Evolutionary conservation across 495 filamentous ascomycete genomes (phyloP).

Genomic region (Chlorociboria aeruginascens): DNA sequence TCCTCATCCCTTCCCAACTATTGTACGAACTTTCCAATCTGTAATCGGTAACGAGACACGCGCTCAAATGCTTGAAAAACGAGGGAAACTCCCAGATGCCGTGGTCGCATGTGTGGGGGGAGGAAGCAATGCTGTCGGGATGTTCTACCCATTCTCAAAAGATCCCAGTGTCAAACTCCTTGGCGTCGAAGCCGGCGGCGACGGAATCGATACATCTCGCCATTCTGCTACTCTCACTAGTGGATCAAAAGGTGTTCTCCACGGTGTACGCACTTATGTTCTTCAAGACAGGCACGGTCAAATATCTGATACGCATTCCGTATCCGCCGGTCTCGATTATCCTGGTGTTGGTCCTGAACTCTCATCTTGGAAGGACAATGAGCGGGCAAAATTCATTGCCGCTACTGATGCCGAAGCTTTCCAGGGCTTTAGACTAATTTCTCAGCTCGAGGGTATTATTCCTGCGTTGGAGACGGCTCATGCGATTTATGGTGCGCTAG

Average conservation of each 20-base stretch:
- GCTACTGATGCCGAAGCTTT: constrained; percentile 91
- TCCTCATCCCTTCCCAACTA: constrained; percentile 90
- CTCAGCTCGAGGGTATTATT: constrained; percentile 88
- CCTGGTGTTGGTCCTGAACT: constrained; percentile 94
- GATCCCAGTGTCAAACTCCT: constrained; percentile 77
- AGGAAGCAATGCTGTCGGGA: constrained; percentile 81
- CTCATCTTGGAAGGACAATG: constrained; percentile 78
- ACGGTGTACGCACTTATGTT: constrained; percentile 92
- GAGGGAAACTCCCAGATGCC: constrained; percentile 84
- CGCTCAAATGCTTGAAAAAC: constrained; percentile 55
- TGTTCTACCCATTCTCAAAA: constrained; percentile 91
- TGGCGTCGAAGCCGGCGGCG: constrained; percentile 93
- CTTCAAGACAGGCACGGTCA: constrained; percentile 87
- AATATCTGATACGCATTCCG: constrained; percentile 86
- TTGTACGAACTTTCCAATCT: constrained; percentile 89
- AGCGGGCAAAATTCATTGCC: constrained; percentile 77
- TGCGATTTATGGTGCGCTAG: constrained; percentile 77
- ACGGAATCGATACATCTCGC: constrained; percentile 76
- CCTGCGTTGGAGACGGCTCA: constrained; percentile 91
- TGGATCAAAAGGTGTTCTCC: constrained; percentile 83
- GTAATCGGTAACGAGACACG: constrained; percentile 91
- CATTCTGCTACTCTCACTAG: constrained; percentile 84
- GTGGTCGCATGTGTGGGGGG: constrained; percentile 95
- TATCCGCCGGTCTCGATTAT: constrained; percentile 96
- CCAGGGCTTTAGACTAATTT: constrained; percentile 71